A percentile compares a stretch with the other conserved stretches of the same genome.
Conservation (phyloP, 768 basidiomycete genomes). For the Leccinum uliginosum region DNA sequence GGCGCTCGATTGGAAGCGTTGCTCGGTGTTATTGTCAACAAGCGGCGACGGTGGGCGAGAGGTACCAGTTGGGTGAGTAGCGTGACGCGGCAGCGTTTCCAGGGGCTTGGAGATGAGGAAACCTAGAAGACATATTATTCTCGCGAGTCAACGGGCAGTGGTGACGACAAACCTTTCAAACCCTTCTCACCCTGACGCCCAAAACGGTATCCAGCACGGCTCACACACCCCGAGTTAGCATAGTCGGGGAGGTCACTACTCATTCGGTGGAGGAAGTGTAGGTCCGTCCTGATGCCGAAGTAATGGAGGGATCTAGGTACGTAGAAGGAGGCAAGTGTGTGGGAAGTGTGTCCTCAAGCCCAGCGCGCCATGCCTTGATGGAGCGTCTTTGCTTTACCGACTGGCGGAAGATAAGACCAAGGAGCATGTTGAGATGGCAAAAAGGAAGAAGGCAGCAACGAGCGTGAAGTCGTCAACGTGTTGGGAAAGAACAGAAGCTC, state of each 20-base stretch:
- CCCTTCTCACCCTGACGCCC: conserved; percentile 75
- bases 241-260: conserved; percentile 18
- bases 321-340: conserved; percentile 31
- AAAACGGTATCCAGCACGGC: conserved; percentile 65
- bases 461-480: conserved; percentile 85
- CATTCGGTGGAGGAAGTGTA: conserved; percentile 26
- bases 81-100: conserved; percentile 59
- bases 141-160: conserved; percentile 2
- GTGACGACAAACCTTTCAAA: conserved; percentile 41
- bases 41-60: conserved; percentile 23
- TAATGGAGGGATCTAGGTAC: conserved; percentile 22
- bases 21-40: conserved; percentile 12
- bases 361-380: conserved; percentile 59
- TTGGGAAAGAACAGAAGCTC: conserved; percentile 69
- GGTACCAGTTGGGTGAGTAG: conserved; percentile 33
- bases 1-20: conserved; percentile 27
- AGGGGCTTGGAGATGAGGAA: conserved; percentile 59
- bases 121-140: conserved; percentile 28
- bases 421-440: conserved; percentile 80
- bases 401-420: conserved; percentile 69
- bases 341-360: conserved; percentile 48
- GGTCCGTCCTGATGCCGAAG: conserved; percentile 22
- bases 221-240: conserved; percentile 16
- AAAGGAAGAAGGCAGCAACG: conserved; percentile 88
- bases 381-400: conserved; percentile 59